Evolutionary conservation across 495 filamentous ascomycete genomes (phyloP).

Genomic region (Glutinoglossum americanum): DNA sequence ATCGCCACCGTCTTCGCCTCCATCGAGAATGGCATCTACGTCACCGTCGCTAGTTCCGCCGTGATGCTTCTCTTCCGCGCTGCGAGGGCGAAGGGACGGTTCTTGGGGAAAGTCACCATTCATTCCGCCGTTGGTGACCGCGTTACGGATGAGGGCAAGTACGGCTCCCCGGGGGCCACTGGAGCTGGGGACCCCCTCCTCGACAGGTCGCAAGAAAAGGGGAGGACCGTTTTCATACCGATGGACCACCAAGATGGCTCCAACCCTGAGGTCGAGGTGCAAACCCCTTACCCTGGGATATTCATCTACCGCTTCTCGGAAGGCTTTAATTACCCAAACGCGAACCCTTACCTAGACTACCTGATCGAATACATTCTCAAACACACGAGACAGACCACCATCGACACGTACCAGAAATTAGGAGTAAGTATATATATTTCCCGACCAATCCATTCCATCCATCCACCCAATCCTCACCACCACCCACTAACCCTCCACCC

Average conservation of each 20-base stretch:
- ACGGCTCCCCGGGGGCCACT: too few species aligned
- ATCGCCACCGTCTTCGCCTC: constrained; percentile 69
- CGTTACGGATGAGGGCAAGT: constrained; percentile 24
- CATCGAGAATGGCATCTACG: constrained; percentile 88
- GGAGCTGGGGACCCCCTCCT: too few species aligned
- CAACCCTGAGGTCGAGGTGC: constrained; percentile 63
- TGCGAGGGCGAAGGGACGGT: constrained; percentile 65
- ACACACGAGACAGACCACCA: constrained; percentile 57
- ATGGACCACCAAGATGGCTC: constrained; percentile 73
- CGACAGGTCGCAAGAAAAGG: constrained; percentile 15
- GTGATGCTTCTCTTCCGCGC: constrained; percentile 72
- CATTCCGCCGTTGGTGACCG: constrained; percentile 75
- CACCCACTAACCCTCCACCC: neutral
- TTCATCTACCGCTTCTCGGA: constrained; percentile 97
- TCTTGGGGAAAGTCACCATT: constrained; percentile 74
- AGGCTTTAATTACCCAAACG: constrained; percentile 92
- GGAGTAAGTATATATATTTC: too few species aligned
- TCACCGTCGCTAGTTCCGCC: constrained; percentile 50
- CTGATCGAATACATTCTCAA: constrained; percentile 54
- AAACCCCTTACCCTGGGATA: constrained; percentile 72
- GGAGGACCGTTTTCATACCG: constrained; percentile 68
- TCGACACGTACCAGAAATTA: constrained; percentile 31
- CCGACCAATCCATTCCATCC: too few species aligned
- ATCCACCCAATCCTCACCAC: neutral
- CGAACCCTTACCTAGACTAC: constrained; percentile 71